Conservation (phyloP, 176 grass and related monocot genomes). For the Tillandsia leiboldiana region DNA sequence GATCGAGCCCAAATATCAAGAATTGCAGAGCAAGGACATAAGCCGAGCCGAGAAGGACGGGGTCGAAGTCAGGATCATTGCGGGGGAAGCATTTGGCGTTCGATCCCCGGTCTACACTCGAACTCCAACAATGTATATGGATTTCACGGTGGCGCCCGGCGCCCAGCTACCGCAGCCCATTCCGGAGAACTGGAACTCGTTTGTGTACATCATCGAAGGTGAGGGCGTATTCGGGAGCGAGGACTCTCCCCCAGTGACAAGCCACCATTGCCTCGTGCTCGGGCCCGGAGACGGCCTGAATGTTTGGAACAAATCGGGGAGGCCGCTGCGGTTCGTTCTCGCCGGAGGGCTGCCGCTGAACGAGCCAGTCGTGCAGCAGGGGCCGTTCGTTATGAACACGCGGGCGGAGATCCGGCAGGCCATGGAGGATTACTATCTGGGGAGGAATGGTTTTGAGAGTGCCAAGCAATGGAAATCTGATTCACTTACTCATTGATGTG, state of each 20-base stretch:
- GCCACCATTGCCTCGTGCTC: conserved; percentile 61
- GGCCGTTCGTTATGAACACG: conserved; percentile 76
- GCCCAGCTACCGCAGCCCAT: conserved; percentile 47
- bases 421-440: conserved; percentile 59
- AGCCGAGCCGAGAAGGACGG: conserved; percentile 47
- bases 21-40: conserved; percentile 73
- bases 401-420: conserved; percentile 58
- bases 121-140: conserved; percentile 75
- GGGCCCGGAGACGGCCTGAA: conserved; percentile 51
- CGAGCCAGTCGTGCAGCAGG: conserved; percentile 60
- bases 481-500: not conserved
- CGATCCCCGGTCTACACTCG: conserved; percentile 71
- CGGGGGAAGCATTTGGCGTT: conserved; percentile 69
- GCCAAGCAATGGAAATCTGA: conserved; percentile 38
- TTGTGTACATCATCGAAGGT: conserved; percentile 67
- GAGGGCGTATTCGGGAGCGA: conserved; percentile 58
- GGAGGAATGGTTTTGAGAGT: conserved; percentile 66
- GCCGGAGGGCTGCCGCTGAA: conserved; percentile 48
- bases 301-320: conserved; percentile 46
- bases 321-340: conserved; percentile 49
- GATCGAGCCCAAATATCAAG: conserved; percentile 85
- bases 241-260: not conserved
- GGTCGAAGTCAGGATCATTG: conserved; percentile 61
- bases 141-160: conserved; percentile 60
- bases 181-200: conserved; percentile 63